Conservation (phyloP, 371 early-diverging fungal genomes). For the Chytridiales sp. region DNA sequence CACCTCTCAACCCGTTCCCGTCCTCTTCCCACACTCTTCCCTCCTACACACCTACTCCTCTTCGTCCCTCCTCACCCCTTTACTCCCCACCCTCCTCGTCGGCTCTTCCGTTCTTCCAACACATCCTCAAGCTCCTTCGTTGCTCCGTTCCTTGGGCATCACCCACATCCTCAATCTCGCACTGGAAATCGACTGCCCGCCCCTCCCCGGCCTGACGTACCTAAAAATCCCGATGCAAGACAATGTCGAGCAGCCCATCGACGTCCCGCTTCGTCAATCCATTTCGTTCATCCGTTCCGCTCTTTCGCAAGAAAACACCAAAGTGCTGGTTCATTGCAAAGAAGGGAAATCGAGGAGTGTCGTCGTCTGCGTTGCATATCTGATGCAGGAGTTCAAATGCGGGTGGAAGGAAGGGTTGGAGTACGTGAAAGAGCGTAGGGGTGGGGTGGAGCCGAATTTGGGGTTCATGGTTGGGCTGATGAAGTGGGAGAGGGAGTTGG, state of each 20-base stretch:
- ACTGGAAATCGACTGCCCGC: conserved; percentile 29
- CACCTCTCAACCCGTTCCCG: too few species aligned
- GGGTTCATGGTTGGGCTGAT: conserved; percentile 76
- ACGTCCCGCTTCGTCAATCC: too few species aligned
- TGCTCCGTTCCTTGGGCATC: conserved; percentile 33
- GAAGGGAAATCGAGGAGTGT: conserved; percentile 81
- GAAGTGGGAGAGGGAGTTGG: conserved; percentile 65
- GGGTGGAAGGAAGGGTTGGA: conserved; percentile 69
- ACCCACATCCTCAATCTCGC: conserved; percentile 53
- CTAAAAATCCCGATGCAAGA: conserved; percentile 36
- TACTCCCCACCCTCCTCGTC: conserved; percentile 34
- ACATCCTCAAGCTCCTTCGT: conserved; percentile 18
- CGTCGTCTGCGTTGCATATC: conserved; percentile 71
- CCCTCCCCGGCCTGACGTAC: conserved; percentile 15
- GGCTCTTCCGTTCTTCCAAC: conserved; percentile 41
- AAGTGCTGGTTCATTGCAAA: conserved; percentile 80
- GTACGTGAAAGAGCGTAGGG: conserved; percentile 65
- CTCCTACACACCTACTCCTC: too few species aligned
- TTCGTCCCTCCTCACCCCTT: too few species aligned
- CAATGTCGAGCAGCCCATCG: conserved; percentile 37
- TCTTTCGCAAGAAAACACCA: too few species aligned
- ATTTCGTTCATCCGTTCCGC: too few species aligned
- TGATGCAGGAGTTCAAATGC: conserved; percentile 66
- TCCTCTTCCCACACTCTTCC: too few species aligned
- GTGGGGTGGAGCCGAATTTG: conserved; percentile 77